Conservation (phyloP, 23 red algal species). For the Chondrus crispus region DNA sequence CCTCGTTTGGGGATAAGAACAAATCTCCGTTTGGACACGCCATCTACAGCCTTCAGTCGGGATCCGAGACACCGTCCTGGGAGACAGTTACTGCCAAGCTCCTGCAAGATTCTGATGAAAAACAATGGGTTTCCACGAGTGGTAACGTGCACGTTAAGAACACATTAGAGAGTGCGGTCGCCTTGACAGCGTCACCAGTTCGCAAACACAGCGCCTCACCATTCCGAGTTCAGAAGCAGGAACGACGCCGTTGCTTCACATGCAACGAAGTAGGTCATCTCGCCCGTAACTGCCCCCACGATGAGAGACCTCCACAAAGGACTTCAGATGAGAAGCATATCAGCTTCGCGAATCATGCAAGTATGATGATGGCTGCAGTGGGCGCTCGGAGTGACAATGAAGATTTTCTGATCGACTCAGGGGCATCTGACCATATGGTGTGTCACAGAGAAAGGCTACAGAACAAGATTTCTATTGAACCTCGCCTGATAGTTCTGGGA, state of each 20-base stretch:
- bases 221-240: background rate
- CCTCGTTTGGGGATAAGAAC: background rate
- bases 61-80: background rate
- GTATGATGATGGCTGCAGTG: too few species aligned
- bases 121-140: background rate
- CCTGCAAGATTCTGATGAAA: background rate
- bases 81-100: background rate
- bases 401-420: too few species aligned
- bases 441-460: too few species aligned
- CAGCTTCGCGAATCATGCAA: too few species aligned
- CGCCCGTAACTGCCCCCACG: background rate
- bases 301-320: too few species aligned
- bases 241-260: background rate
- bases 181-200: background rate
- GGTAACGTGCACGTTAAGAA: background rate
- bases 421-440: too few species aligned
- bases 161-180: background rate
- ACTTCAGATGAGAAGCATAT: too few species aligned
- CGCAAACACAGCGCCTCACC: background rate
- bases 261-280: background rate
- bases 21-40: background rate
- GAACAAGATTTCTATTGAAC: too few species aligned
- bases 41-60: background rate
- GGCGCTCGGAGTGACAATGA: too few species aligned
- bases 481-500: too few species aligned